Conservation (phyloP, 306 rosid genomes). For the Cotoneaster glaucophyllus region DNA sequence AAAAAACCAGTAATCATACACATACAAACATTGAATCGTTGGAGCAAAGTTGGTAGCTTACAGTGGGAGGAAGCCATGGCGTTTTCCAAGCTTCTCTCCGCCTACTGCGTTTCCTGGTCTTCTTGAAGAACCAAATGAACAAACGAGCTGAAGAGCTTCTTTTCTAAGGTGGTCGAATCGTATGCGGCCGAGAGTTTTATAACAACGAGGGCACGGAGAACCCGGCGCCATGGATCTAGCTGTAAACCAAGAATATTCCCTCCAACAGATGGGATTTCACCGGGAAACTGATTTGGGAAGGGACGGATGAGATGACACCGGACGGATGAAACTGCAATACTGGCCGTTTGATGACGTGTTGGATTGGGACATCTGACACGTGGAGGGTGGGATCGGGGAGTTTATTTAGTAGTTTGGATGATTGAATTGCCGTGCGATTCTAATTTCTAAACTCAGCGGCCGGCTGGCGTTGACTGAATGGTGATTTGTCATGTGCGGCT, state of each 20-base stretch:
- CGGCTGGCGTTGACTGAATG: not conserved
- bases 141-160: not conserved
- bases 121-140: not conserved
- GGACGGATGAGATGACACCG: not conserved
- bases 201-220: not conserved
- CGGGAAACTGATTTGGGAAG: not conserved
- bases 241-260: slow-evolving; percentile 16
- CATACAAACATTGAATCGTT: not conserved
- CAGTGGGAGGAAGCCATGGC: slow-evolving; percentile 31
- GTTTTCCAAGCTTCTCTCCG: not conserved
- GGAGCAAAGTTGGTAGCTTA: slow-evolving; percentile 17
- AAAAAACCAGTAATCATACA: not conserved
- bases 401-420: not conserved
- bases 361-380: not conserved
- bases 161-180: not conserved
- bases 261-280: not conserved
- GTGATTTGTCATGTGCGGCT: too few species aligned
- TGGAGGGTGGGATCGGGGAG: not conserved
- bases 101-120: not conserved
- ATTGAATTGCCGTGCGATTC: not conserved
- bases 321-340: not conserved
- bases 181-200: not conserved
- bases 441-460: not conserved
- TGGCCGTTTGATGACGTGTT: not conserved
- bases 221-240: not conserved